Evolutionary conservation across 1,139 yeast genomes (phyloP), one percentile per base, ranked within the genome.

Genomic region (Hyphopichia burtonii): DNA sequence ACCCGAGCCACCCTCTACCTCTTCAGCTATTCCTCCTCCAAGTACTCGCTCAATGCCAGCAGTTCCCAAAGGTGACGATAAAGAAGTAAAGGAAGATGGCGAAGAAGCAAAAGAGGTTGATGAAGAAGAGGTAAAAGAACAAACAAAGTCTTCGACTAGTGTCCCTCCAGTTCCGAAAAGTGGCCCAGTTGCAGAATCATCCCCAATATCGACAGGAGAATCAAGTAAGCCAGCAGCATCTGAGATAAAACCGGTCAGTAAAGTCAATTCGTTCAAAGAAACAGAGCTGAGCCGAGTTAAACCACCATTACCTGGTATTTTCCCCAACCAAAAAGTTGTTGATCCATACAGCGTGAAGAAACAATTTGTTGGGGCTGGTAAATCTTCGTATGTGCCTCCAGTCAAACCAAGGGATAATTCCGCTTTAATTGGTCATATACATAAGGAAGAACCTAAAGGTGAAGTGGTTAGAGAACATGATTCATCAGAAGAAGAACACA

Each of bases 331-430:
- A 36, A 63, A 58, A 45, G 54, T 59, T 37, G 59, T 58, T 25
- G 78, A 72, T 45, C 77, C 78, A 1, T 73, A 73, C 46, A 63
- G 67, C 38, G 56, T 70, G 43, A 71, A 71, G 48, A 73, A 72
- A 46, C 75, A 67, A 47, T 73, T 72, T 44, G 58, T 70, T 34
- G 76, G 68, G 15, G 55, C 71, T 2, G 61, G 72, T 2, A 68
- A 71, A 45, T 71, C 77, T 9, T 68, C 75, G 3, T 73, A 73
- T 45, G 66, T 73, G 3, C 78, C 78, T 6, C 69, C 66, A 40
- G 57, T 71, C 31, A 65, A 67, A 36, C 78, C 78, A 4, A 54
- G 74, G 40, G 77, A 73, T 46, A 69, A 62, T 11, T 63, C 70
- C 18, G 59, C 61, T 39, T 49, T 69, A 23, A 56, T 67, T 18